Evolutionary conservation across 1,139 yeast species (phyloP), one percentile per base, ranked within the genome.

Genomic region (Pichia sp.): DNA sequence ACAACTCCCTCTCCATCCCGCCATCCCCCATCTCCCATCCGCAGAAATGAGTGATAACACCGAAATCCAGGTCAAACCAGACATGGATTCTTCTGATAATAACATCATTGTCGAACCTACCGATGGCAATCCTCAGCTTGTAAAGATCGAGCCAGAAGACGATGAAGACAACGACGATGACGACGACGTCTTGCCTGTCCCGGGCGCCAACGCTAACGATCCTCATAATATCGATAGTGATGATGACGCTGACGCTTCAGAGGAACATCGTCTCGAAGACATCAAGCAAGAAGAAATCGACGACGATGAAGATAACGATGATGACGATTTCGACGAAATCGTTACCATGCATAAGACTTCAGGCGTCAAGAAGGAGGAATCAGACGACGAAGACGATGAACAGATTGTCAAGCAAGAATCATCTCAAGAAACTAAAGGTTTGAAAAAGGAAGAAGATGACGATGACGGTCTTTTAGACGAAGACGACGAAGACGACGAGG

Each of bases 401-500:
- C 5, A 27, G 20, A 15, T 7, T 12, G n/a, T 9, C 22, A 15
- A 28, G n/a, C 0, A 78, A 72, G 0, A 78, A 73, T 1, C 77
- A 73, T 3, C 75, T 70, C 5, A 34, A 34, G 39, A 36, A 14
- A 40, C 46, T 10, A 46, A 44, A n/a, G 39, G 36, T 14, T 12
- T 28, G 37, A 49, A 40, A 12, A 52, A 39, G 4, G 59, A 51
- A 11, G 57, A 48, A 10, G 59, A 52, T 18, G 63, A 52, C 6
- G 59, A 56, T 11, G 64, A 39, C 9, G 34, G 18, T 15, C 6
- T 27, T 6, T 10, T 17, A 17, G 40, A 74, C 0, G 81, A 77
- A 2, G 82, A 74, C 0, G 86, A 78, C 0, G 87, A 76, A 0
- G 88, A 76, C 6, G 93, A 75, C 4, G 95, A 76, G 32, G 89